phyloP scores from a whole-genome alignment of 2,329 filamentous ascomycete species.

The Trichoderma semiorbis region DNA sequence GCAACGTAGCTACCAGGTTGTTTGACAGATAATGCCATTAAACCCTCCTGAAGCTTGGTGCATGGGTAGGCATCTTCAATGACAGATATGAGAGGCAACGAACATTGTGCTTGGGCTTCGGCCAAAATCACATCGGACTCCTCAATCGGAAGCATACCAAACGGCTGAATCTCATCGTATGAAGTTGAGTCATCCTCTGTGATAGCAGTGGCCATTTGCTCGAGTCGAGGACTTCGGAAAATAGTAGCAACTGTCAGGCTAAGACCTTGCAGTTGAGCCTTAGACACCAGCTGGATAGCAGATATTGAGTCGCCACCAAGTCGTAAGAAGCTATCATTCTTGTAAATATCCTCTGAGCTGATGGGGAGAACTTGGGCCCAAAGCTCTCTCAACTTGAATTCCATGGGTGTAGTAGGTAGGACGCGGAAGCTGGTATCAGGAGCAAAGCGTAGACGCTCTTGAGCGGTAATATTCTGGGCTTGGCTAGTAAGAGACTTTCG shows the following conservation, averaged over 20 bases:
- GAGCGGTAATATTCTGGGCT: not conserved
- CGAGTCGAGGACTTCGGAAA: not conserved
- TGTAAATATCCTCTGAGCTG: not conserved
- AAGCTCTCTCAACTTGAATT: conserved; percentile 4
- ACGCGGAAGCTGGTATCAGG: not conserved
- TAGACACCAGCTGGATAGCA: conserved; percentile 3
- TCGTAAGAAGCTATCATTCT: conserved; percentile 16
- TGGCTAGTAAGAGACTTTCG: not conserved
- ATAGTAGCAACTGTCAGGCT: not conserved
- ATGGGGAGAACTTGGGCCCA: conserved; percentile 20
- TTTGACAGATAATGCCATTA: conserved; percentile 9
- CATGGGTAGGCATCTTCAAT: conserved; percentile 6
- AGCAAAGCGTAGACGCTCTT: not conserved
- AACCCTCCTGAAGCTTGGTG: not conserved
- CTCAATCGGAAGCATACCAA: not conserved
- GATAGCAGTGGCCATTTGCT: not conserved
- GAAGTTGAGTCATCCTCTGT: not conserved
- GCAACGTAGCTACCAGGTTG: conserved; percentile 6
- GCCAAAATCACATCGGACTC: not conserved
- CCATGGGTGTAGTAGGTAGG: not conserved
- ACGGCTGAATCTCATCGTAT: not conserved
- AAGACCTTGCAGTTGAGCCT: not conserved
- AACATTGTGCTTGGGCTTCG: not conserved
- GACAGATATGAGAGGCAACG: not conserved
- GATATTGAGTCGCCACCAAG: conserved; percentile 4